Base-by-base conservation (phyloP, 768 basidiomycete genomes). In the Rhodotorula kratochvilovae region DNA sequence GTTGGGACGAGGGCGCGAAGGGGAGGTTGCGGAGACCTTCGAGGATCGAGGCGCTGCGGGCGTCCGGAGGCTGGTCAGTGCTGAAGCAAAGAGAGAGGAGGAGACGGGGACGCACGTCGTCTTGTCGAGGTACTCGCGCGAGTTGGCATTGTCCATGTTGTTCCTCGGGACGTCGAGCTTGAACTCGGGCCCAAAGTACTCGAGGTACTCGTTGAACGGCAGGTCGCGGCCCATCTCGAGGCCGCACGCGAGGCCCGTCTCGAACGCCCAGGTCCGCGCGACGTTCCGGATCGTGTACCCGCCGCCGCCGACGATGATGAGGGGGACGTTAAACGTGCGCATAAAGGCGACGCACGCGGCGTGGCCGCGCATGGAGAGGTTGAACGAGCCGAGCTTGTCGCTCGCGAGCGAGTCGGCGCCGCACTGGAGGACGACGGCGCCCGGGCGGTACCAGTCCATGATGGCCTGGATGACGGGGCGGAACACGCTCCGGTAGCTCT, bases 261-360 rank as follows among this genome's bases (percentile, higher is more conserved):
- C 95, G 82, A 91, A 95, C 42, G 93, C 88, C 95, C 95, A 99
- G 46, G 89, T 87, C 56, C 92, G 85, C 12, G 92, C 91, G 29
- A 97, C 93, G 78, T 99, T 99, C 80, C 94, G 92, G 51, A 95
- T 89, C 0, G 95, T 98, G 81, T 98, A 99, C 5, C 95, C 95
- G 25, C 95, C 95, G 4, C 95, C 95, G 39, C 95, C 95, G 6
- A 99, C 85, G 48, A 97, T 84, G 75, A 98, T 90, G 58, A 94
- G 84, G 0, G 95, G 95, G 45, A 96, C 82, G 73, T 89, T 87
- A 78, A 90, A 87, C 70, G 85, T 84, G 63, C 91, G 87, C 63
- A 98, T 84, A 78, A 90, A 97, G 71, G 89, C 86, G 29, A 93
- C 91, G 77, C 92, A 96, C 74, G 89, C 86, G 15, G 92, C 91